Percentiles rank a stretch among this genome's conserved stretches.
These are phyloP conservation scores for Nothomitra cinnamomea DNA, from an alignment of 2,329 filamentous ascomycete species.

Conservation along the genomic window DNA sequence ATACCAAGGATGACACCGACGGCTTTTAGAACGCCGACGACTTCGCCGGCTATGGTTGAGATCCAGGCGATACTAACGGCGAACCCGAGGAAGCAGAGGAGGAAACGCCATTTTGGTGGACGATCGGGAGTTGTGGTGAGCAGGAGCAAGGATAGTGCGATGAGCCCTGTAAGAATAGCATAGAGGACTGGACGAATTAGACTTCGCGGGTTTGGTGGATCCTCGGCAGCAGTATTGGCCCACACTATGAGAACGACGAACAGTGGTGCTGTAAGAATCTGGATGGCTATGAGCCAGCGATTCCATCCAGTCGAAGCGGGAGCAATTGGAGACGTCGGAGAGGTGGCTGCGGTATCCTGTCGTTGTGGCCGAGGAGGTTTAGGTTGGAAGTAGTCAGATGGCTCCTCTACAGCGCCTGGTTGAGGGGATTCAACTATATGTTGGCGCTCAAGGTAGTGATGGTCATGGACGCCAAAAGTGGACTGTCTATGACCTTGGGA, in stretches of 20 bases:
- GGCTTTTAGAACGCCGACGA: constrained; percentile 86
- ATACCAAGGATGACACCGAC: constrained; percentile 84
- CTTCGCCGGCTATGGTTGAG: constrained; percentile 84
- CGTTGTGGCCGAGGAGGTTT: background rate
- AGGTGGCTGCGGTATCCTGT: no score
- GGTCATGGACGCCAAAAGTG: background rate
- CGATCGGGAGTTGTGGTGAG: constrained; percentile 48
- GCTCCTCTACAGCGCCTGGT: background rate
- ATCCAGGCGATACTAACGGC: constrained; percentile 90
- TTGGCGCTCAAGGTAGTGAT: no score
- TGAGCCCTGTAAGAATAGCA: constrained; percentile 50
- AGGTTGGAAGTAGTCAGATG: background rate
- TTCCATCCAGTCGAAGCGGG: constrained; percentile 50
- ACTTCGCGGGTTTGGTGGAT: constrained; percentile 31
- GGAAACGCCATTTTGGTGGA: constrained; percentile 54
- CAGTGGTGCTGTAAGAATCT: constrained; percentile 72
- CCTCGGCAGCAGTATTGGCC: constrained; percentile 46
- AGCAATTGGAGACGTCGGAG: background rate
- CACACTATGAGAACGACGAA: constrained; percentile 67
- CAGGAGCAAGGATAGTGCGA: constrained; percentile 49
- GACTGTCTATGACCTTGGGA: background rate
- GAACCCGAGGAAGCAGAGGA: constrained; percentile 82
- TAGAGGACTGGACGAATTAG: constrained; percentile 42
- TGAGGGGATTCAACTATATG: no score
- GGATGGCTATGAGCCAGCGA: constrained; percentile 72